Evolutionary conservation across 202 grass and related monocot genomes (phyloP).

Genomic region (Miscanthus sacchariflorus): DNA sequence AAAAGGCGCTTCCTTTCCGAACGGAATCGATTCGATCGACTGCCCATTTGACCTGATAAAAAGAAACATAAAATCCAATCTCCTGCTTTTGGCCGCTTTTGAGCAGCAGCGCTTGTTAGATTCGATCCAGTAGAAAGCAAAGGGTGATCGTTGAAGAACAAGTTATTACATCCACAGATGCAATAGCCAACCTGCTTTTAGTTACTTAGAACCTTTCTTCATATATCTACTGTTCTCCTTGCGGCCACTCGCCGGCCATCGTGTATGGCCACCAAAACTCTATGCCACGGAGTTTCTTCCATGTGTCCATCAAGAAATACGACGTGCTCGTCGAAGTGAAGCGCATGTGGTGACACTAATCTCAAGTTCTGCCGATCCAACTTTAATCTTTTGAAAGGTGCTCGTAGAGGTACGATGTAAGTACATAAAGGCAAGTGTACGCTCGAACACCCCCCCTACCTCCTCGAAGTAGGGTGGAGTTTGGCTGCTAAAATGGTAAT

Average conservation of each 20-base stretch:
- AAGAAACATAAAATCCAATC: constrained; percentile 31
- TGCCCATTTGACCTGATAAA: constrained; percentile 41
- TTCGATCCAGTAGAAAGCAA: constrained; percentile 8
- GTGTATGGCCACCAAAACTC: constrained; percentile 7
- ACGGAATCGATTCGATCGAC: constrained; percentile 41
- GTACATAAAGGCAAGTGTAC: too few relatives aligned
- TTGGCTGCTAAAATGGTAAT: too few relatives aligned
- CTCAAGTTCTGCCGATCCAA: too few relatives aligned
- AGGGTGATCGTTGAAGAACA: constrained; percentile 20
- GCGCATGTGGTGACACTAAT: too few relatives aligned
- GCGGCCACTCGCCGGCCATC: background rate
- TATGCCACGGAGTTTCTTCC: background rate
- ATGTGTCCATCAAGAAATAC: too few relatives aligned
- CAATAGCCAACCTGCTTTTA: constrained; percentile 22
- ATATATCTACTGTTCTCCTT: background rate
- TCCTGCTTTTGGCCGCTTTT: constrained; percentile 47
- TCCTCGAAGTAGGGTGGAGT: too few relatives aligned
- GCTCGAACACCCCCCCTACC: too few relatives aligned
- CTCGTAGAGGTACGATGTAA: too few relatives aligned
- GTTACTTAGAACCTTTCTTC: background rate
- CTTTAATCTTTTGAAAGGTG: too few relatives aligned
- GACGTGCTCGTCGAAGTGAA: too few relatives aligned
- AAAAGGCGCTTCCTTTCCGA: constrained; percentile 34
- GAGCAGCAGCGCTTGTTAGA: background rate
- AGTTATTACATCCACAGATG: constrained; percentile 34